Base-by-base conservation (phyloP, 768 basidiomycete genomes). In the Dioszegia hungarica region DNA sequence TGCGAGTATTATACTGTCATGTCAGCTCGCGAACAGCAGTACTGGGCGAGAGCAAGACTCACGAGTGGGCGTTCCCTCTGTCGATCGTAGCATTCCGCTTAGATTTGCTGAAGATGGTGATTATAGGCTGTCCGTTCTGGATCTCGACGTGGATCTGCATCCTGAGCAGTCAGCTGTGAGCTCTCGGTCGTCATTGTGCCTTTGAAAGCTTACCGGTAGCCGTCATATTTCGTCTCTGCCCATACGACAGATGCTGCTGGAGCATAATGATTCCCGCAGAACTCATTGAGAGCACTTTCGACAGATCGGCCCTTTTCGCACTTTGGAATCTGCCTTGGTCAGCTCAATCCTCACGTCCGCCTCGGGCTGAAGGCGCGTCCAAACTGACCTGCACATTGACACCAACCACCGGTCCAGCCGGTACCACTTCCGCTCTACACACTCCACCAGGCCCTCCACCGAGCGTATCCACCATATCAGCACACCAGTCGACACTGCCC, bases 181-280 rank as follows among this genome's bases (percentile, higher is more conserved):
- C 11, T 47, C 17, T n/a, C 5, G 8, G 17, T n/a, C n/a, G n/a
- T n/a, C n/a, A 46, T 48, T 50, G 2, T 20, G 17, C 17, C 5
- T 47, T 11, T 4, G 31, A 31, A 6, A 51, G 29, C 73, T 34
- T 17, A 79, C 79, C 92, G 82, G 75, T 94, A 91, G 10, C 92
- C 92, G 56, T 94, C 92, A 72, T 93, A 93, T 74, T 97, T 97
- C 0, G 85, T 91, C 77, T 97, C 92, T 1, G 86, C 88, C 83
- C 87, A 93, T 9, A 91, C 79, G 25, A 71, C 75, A 11, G 80
- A 77, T 0, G 79, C 39, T 3, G 66, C 41, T 10, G 36, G 56
- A 11, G 44, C 34, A 40, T 52, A 54, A 10, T 22, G 43, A 41
- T 48, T 57, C 76, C 34, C 70, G 31, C 20, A 54, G 34, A 56